Percentiles rank a stretch among this genome's conserved stretches.
phyloP scores from a whole-genome alignment of 108 stramenopile species.

The Nitzschia palea region DNA sequence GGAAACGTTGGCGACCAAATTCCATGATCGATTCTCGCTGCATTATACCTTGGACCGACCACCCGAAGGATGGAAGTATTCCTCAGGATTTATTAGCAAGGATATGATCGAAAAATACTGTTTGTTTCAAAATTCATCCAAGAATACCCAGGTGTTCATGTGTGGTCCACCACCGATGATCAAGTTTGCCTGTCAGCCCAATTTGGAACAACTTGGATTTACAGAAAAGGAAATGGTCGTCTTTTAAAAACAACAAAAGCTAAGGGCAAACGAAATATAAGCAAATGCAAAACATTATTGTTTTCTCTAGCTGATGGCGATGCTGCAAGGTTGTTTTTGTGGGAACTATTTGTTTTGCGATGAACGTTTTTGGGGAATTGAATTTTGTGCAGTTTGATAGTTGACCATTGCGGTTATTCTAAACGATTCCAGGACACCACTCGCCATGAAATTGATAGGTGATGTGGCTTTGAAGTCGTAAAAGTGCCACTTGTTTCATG shows the following conservation, averaged over 20 bases:
- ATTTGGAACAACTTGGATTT: conserved; percentile 89
- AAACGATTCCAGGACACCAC: conserved; percentile 5
- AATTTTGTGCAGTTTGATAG: too few species aligned
- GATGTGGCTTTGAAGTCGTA: conserved; percentile 29
- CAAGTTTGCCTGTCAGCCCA: conserved; percentile 94
- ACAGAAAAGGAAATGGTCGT: conserved; percentile 74
- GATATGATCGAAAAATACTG: conserved; percentile 89
- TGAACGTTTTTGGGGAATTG: too few species aligned
- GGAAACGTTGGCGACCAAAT: conserved; percentile 65
- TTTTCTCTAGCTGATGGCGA: too few species aligned
- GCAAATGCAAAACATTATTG: too few species aligned
- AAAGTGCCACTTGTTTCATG: conserved; percentile 14
- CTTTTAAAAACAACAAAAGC: conserved; percentile 91
- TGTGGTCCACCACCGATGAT: conserved; percentile 99
- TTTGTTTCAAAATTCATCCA: conserved; percentile 37
- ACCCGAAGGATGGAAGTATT: conserved; percentile 70
- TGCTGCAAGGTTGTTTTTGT: too few species aligned
- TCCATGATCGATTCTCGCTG: conserved; percentile 78
- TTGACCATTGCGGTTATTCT: too few species aligned
- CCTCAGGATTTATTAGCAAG: conserved; percentile 89
- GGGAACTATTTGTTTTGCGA: too few species aligned
- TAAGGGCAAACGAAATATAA: too few species aligned
- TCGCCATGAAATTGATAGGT: conserved; percentile 48
- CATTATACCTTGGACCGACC: conserved; percentile 90
- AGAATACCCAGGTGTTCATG: conserved; percentile 87